Evolutionary conservation across 306 rosid species (phyloP).

Genomic region (Adenanthera pavonina): DNA sequence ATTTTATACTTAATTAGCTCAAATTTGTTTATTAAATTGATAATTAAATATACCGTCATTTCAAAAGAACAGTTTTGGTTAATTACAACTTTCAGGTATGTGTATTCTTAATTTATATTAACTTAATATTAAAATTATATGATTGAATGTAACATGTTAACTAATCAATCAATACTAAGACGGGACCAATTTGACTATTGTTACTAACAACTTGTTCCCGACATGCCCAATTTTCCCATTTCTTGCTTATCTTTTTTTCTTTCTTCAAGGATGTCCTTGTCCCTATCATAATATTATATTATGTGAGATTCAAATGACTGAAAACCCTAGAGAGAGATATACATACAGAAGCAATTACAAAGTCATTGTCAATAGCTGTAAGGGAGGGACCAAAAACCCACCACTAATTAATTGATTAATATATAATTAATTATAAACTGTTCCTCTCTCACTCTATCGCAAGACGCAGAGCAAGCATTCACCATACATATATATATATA

Average conservation of each 20-base stretch:
- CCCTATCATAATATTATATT: constrained; percentile 30
- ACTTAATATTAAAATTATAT: background rate
- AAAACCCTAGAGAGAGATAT: constrained; percentile 36
- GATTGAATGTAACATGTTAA: background rate
- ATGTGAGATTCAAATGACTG: constrained; percentile 28
- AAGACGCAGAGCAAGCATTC: background rate
- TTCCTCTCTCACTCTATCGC: background rate
- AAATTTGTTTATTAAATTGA: background rate
- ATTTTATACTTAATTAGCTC: background rate
- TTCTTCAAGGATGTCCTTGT: constrained; percentile 51
- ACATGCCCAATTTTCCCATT: background rate
- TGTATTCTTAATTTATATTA: background rate
- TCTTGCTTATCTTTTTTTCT: background rate
- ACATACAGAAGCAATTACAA: constrained; percentile 28
- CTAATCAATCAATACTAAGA: background rate
- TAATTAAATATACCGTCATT: background rate
- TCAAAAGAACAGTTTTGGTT: background rate
- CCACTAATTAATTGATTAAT: constrained; percentile 19
- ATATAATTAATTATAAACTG: constrained; percentile 38
- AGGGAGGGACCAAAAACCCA: constrained; percentile 44
- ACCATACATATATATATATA: background rate
- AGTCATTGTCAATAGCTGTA: constrained; percentile 82
- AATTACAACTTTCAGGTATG: background rate
- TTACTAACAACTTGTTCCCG: background rate
- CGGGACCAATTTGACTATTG: background rate